phyloP scores from a whole-genome alignment of 164 flowering plant genomes.

The Umbilicus rupestris region DNA sequence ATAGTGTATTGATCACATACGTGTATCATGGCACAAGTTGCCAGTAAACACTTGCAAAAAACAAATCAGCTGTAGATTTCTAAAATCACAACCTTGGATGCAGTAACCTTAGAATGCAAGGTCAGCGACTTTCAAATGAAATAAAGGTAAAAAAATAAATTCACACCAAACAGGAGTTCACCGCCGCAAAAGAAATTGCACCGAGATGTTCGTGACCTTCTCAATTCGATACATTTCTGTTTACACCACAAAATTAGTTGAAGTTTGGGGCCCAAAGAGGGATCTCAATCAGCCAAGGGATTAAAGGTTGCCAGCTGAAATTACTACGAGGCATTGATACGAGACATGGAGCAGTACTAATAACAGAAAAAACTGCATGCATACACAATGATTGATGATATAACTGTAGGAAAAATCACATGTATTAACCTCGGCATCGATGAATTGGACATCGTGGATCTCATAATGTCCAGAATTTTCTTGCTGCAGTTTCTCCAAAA shows the following conservation, averaged over 20 bases:
- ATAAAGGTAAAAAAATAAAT: too few species aligned
- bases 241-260: too few species aligned
- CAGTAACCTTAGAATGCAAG: too few species aligned
- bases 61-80: too few species aligned
- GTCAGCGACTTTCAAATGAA: too few species aligned
- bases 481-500: conserved; percentile 19
- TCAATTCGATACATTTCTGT: too few species aligned
- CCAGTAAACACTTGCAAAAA: neutral
- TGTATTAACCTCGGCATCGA: conserved; percentile 35
- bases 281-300: too few species aligned
- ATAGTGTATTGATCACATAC: neutral
- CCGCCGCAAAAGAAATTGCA: too few species aligned
- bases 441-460: conserved; percentile 32
- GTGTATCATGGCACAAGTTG: neutral
- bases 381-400: neutral
- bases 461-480: conserved; percentile 19
- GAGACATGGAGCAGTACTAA: neutral
- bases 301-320: neutral
- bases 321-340: neutral
- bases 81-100: too few species aligned
- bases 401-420: neutral
- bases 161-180: too few species aligned
- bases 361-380: neutral
- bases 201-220: too few species aligned
- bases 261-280: too few species aligned